Conservation (phyloP, 2,329 filamentous ascomycete species). For the Neopestalotiopsis clavispora region DNA sequence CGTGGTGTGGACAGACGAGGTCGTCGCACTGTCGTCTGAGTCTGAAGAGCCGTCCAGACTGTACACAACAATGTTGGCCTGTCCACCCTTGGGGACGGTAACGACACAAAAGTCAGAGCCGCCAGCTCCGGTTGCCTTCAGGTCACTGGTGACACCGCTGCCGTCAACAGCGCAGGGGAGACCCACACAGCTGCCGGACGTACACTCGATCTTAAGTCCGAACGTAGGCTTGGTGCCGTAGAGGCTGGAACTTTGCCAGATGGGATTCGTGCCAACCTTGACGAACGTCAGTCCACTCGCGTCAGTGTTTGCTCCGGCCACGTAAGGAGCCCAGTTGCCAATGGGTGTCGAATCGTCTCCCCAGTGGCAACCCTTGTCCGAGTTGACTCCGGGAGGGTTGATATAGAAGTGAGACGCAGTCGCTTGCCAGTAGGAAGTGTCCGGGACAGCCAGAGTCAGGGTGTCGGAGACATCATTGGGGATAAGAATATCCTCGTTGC, state of each 20-base stretch:
- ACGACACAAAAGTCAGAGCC: constrained; percentile 77
- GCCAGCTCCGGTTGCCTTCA: constrained; percentile 65
- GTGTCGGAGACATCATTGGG: constrained; percentile 68
- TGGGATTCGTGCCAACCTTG: constrained; percentile 80
- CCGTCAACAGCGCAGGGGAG: constrained; percentile 76
- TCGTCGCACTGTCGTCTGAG: constrained; percentile 25
- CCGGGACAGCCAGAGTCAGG: constrained; percentile 73
- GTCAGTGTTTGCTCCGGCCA: constrained; percentile 76
- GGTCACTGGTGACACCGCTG: constrained; percentile 63
- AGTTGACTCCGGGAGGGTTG: constrained; percentile 71
- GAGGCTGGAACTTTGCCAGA: constrained; percentile 64
- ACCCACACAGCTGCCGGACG: constrained; percentile 68
- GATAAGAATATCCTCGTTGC: constrained; percentile 83
- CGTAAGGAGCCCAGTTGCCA: constrained; percentile 78
- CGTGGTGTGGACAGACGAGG: constrained; percentile 30
- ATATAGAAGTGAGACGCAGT: constrained; percentile 82
- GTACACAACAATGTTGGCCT: constrained; percentile 70
- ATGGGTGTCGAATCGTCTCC: constrained; percentile 64
- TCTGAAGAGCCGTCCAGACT: constrained; percentile 48
- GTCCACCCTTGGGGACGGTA: constrained; percentile 69
- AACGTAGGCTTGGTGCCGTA: constrained; percentile 64
- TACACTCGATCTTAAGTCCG: constrained; percentile 74
- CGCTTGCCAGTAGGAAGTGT: constrained; percentile 69
- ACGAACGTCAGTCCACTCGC: constrained; percentile 69
- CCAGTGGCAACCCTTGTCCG: constrained; percentile 72